Evolutionary conservation across 768 basidiomycete genomes (phyloP).

Genomic region (Termitomyces sp.): DNA sequence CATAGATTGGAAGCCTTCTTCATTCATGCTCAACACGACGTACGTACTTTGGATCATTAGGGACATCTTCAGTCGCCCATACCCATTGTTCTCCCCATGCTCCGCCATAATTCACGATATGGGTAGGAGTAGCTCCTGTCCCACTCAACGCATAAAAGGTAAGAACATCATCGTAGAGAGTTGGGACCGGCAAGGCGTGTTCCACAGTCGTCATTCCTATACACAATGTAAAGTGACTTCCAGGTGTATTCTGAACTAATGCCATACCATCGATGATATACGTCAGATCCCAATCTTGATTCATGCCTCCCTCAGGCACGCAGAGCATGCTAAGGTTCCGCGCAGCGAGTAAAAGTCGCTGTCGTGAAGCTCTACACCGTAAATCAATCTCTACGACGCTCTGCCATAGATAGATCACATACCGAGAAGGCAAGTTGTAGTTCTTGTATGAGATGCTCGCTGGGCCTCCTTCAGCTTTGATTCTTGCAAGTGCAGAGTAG

Average conservation of each 20-base stretch:
- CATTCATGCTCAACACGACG: slow-evolving; percentile 13
- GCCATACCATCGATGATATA: slow-evolving; percentile 67
- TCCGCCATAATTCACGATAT: slow-evolving; percentile 77
- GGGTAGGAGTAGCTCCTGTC: slow-evolving; percentile 69
- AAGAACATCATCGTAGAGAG: slow-evolving; percentile 61
- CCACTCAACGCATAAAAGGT: slow-evolving; percentile 61
- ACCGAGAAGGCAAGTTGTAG: slow-evolving; percentile 67
- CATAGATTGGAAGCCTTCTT: not conserved
- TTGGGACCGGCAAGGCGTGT: slow-evolving; percentile 61
- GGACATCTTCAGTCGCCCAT: slow-evolving; percentile 61
- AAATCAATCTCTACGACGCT: not conserved
- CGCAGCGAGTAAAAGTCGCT: slow-evolving; percentile 57
- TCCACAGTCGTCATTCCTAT: slow-evolving; percentile 75
- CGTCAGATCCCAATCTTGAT: slow-evolving; percentile 72
- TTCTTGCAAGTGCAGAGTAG: slow-evolving; percentile 55
- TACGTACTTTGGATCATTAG: slow-evolving; percentile 62
- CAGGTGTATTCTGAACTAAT: not conserved
- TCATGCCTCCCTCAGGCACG: slow-evolving; percentile 77
- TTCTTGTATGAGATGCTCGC: slow-evolving; percentile 75
- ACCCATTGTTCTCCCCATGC: slow-evolving; percentile 59
- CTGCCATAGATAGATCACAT: slow-evolving; percentile 3
- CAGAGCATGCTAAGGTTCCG: slow-evolving; percentile 62
- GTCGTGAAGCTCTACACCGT: slow-evolving; percentile 52
- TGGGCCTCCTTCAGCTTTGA: slow-evolving; percentile 69
- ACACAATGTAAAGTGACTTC: not conserved